These are phyloP conservation scores for Penicillium freii DNA, from an alignment of 2,329 filamentous ascomycete genomes.

Conservation along the genomic window DNA sequence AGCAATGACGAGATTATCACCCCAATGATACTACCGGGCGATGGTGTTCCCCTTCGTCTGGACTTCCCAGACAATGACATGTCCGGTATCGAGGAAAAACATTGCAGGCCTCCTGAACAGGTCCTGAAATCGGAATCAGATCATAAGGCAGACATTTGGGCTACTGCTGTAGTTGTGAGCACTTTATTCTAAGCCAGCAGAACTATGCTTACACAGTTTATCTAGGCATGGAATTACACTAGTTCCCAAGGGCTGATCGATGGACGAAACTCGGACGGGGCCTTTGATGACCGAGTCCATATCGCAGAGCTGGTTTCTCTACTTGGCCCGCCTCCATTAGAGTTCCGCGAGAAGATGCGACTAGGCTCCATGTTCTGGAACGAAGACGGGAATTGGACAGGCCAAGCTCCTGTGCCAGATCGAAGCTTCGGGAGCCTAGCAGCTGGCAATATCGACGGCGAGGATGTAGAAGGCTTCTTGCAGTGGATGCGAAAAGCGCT, in stretches of 20 bases:
- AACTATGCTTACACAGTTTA: background rate
- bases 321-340: conserved; percentile 14
- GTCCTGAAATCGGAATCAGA: background rate
- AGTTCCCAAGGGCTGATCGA: conserved; percentile 8
- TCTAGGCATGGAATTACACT: conserved; percentile 5
- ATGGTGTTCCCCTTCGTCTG: background rate
- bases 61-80: background rate
- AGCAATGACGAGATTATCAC: background rate
- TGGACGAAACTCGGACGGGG: conserved; percentile 19
- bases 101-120: conserved; percentile 1
- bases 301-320: conserved; percentile 26
- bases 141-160: background rate
- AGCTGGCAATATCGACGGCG: conserved; percentile 16
- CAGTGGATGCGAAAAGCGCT: conserved; percentile 30
- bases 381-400: conserved; percentile 22
- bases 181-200: too few species aligned
- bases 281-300: conserved; percentile 23
- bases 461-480: conserved; percentile 28
- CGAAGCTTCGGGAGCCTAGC: conserved; percentile 10
- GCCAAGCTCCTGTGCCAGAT: conserved; percentile 18
- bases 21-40: background rate
- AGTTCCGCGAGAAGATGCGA: conserved; percentile 18
- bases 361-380: conserved; percentile 26
- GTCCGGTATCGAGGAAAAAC: background rate
- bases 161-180: background rate